Conservation (phyloP, 2,329 filamentous ascomycete species). For the Bipolaris victoriae region DNA sequence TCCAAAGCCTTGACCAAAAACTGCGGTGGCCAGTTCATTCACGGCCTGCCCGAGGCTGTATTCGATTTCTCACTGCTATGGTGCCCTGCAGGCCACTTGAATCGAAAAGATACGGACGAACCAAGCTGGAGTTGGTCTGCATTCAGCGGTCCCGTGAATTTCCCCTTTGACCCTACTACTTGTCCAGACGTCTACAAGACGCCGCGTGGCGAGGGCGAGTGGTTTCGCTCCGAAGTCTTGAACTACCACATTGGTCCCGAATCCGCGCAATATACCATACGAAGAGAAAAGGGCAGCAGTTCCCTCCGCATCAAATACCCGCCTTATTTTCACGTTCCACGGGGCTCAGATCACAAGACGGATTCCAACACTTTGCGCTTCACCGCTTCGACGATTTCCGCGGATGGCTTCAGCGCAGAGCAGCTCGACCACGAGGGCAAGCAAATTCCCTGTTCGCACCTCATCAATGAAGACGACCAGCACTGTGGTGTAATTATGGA, state of each 20-base stretch:
- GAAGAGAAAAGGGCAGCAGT: conserved; percentile 30
- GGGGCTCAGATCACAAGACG: conserved; percentile 22
- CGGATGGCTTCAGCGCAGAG: conserved; percentile 33
- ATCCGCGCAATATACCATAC: conserved; percentile 34
- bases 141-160: conserved; percentile 36
- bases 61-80: conserved; percentile 44
- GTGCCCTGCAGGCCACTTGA: conserved; percentile 35
- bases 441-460: conserved; percentile 35
- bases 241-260: conserved; percentile 36
- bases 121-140: conserved; percentile 46
- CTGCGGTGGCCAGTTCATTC: conserved; percentile 39
- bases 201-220: conserved; percentile 28
- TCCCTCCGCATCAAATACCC: conserved; percentile 34
- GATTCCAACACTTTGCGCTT: conserved; percentile 38
- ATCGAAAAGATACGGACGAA: conserved; percentile 22
- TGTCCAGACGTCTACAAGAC: conserved; percentile 36
- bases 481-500: conserved; percentile 44
- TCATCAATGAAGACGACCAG: conserved; percentile 27
- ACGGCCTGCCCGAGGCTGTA: conserved; percentile 40
- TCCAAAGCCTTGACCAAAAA: conserved; percentile 35
- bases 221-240: conserved; percentile 39
- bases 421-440: conserved; percentile 30
- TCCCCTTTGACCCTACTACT: conserved; percentile 44
- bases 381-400: conserved; percentile 31
- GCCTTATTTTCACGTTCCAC: conserved; percentile 34